phyloP scores from a whole-genome alignment of 345 rosid genomes.

The Corymbia maculata region DNA sequence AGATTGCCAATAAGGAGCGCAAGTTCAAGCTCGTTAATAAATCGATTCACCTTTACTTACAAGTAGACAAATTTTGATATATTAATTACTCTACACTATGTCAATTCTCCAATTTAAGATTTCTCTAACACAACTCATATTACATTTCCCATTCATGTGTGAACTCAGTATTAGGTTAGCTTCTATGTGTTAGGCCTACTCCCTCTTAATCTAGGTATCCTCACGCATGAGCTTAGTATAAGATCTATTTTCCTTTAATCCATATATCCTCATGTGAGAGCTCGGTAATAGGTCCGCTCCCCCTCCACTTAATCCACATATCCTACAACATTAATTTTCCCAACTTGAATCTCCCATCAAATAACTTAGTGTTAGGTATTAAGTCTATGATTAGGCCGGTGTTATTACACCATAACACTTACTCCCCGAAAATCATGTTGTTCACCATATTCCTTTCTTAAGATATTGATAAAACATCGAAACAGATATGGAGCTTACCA shows the following conservation, averaged over 20 bases:
- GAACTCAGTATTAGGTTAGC: too few species aligned
- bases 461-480: too few species aligned
- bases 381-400: fast-evolving
- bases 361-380: neutral
- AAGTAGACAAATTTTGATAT: too few species aligned
- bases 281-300: neutral
- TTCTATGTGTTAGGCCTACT: neutral
- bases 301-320: neutral
- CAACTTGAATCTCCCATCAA: neutral
- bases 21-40: too few species aligned
- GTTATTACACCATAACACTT: neutral
- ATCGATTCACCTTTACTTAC: too few species aligned
- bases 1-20: too few species aligned
- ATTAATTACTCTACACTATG: neutral
- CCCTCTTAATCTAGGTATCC: neutral
- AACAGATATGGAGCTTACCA: neutral
- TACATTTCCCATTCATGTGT: neutral
- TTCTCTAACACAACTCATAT: neutral
- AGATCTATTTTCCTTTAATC: neutral
- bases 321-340: neutral
- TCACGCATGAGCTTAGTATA: neutral
- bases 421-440: neutral
- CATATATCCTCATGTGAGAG: neutral
- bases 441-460: neutral
- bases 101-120: neutral